Evolutionary conservation across 306 rosid genomes (phyloP).

Genomic region (Gillenia trifoliata): DNA sequence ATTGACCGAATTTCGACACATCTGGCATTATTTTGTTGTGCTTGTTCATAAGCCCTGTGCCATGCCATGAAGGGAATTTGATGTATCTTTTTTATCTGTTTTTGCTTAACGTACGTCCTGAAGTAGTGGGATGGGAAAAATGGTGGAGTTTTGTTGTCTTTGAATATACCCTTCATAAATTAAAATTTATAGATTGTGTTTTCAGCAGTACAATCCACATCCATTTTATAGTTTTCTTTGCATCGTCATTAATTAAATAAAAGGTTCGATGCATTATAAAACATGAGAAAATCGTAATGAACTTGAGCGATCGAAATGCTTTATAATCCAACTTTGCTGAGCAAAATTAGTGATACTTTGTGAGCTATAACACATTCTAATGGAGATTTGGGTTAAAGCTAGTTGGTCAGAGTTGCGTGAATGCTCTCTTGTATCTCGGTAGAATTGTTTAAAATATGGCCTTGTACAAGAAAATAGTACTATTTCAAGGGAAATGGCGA

Average conservation of each 20-base stretch:
- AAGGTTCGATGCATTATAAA: not conserved
- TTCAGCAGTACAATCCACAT: not conserved
- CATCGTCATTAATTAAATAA: not conserved
- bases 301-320: not conserved
- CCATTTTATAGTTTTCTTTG: not conserved
- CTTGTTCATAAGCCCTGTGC: constrained; percentile 16
- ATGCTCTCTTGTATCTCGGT: not conserved
- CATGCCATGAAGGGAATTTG: constrained; percentile 6
- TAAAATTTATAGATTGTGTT: not conserved
- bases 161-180: not conserved
- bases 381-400: no score
- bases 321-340: not conserved
- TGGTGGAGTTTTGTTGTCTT: not conserved
- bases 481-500: no score
- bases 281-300: not conserved
- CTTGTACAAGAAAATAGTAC: no score
- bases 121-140: not conserved
- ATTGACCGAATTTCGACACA: constrained; percentile 1
- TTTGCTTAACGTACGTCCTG: no score
- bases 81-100: not conserved
- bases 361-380: not conserved
- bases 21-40: not conserved
- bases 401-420: not conserved
- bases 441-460: no score
- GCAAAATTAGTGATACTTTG: not conserved